A percentile compares a stretch with the other conserved stretches of the same genome.
Evolutionary conservation across 257 asterid species (phyloP).

Genomic region (Lycium ferocissimum): DNA sequence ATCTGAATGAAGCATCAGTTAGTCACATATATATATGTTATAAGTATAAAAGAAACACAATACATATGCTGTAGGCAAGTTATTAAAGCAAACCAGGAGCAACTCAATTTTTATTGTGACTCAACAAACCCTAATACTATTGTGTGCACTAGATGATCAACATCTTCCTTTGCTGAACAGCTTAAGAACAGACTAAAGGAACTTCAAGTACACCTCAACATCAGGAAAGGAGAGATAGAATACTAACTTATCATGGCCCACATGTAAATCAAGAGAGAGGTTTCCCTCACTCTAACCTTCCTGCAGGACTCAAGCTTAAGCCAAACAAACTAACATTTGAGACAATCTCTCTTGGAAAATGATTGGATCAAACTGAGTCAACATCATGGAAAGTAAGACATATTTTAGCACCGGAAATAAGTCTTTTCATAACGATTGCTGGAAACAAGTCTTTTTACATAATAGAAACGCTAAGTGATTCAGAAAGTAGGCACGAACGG

Average conservation of each 20-base stretch:
- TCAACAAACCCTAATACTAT: not conserved
- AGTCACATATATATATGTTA: not conserved
- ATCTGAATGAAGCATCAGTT: conserved; percentile 56
- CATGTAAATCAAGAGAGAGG: not conserved
- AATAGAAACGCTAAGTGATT: not conserved
- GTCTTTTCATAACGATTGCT: not conserved
- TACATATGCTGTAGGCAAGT: conserved; percentile 9
- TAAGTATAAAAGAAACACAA: not conserved
- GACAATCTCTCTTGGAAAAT: not conserved
- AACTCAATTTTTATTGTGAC: not conserved
- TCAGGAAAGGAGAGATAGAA: conserved; percentile 5
- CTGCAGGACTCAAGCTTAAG: not conserved
- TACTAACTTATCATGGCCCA: not conserved
- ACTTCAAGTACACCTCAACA: conserved; percentile 3
- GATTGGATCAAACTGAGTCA: conserved; percentile 5
- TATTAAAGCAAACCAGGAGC: not conserved
- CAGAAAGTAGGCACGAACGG: not conserved
- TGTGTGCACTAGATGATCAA: not conserved
- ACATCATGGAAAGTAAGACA: conserved; percentile 3
- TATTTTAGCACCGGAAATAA: not conserved
- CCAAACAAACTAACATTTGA: not conserved
- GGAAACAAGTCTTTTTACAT: not conserved
- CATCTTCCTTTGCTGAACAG: not conserved
- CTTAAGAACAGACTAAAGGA: conserved; percentile 12
- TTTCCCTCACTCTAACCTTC: not conserved